phyloP scores from a whole-genome alignment of 225 moss, liverwort and hornwort species.

The Thuidium tamariscinum region DNA sequence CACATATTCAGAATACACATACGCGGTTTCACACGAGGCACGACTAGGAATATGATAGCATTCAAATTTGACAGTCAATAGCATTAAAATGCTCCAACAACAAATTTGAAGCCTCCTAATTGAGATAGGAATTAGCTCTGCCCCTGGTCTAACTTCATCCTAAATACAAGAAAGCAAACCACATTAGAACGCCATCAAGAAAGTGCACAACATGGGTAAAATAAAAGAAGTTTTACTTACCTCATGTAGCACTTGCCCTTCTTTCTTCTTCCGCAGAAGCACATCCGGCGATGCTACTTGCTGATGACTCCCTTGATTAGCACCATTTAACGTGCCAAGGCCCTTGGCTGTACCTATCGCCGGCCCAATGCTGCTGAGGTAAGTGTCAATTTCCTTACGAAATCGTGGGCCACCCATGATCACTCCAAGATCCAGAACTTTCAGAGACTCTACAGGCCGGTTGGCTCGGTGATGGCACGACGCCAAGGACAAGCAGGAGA shows the following conservation, averaged over 20 bases:
- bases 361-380: slow-evolving; percentile 18
- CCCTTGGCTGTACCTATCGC: not conserved
- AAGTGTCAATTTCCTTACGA: slow-evolving; percentile 48
- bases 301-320: not conserved
- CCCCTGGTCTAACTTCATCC: not conserved
- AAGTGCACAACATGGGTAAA: not conserved
- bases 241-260: slow-evolving; percentile 7
- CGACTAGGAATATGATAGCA: too few species aligned
- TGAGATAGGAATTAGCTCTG: not conserved
- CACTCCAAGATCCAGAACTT: slow-evolving; percentile 76
- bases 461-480: slow-evolving; percentile 37
- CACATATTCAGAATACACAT: not conserved
- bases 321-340: not conserved
- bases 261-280: slow-evolving; percentile 7
- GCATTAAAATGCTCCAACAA: not conserved
- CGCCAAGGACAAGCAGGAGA: slow-evolving; percentile 65
- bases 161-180: not conserved
- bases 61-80: too few species aligned
- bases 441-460: slow-evolving; percentile 41
- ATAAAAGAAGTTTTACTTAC: not conserved
- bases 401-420: slow-evolving; percentile 79
- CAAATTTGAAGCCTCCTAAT: not conserved
- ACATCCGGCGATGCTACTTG: slow-evolving; percentile 1
- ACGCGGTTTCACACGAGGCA: not conserved
- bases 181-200: not conserved